Conservation (phyloP, 495 filamentous ascomycete species). For the Tetracladium setigerum region DNA sequence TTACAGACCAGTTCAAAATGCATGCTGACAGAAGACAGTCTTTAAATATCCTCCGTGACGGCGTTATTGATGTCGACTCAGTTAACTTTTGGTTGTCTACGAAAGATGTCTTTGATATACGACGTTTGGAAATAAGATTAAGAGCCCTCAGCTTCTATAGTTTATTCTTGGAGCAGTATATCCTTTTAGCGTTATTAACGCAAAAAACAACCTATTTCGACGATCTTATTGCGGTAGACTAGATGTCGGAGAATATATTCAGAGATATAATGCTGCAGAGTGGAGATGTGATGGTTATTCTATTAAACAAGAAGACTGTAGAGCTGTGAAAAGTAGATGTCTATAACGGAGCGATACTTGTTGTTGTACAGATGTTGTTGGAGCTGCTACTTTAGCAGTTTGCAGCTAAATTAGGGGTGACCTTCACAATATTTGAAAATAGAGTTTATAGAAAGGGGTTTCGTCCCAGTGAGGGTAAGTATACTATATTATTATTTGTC, state of each 20-base stretch:
- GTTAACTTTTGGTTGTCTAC: slow-evolving; percentile 1
- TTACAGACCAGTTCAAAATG: no score
- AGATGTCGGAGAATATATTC: neutral
- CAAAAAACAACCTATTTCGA: no score
- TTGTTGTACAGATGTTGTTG: no score
- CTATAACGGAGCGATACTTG: neutral
- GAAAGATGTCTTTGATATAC: neutral
- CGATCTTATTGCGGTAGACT: neutral
- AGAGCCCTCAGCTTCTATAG: neutral
- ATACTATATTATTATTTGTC: no score
- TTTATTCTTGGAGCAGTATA: neutral
- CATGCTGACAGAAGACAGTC: neutral
- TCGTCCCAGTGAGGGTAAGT: neutral
- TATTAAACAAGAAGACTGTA: neutral
- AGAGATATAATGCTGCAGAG: neutral
- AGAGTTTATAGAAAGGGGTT: neutral
- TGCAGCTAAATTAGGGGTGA: neutral
- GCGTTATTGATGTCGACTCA: neutral
- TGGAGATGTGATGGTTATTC: neutral
- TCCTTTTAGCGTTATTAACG: no score
- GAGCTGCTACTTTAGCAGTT: neutral
- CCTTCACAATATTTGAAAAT: neutral
- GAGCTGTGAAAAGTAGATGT: neutral
- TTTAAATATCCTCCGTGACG: no score
- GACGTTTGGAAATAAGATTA: neutral